Percentiles rank a stretch among this genome's conserved stretches.
phyloP scores from a whole-genome alignment of 495 filamentous ascomycete genomes.

The Daldinia concentrica region DNA sequence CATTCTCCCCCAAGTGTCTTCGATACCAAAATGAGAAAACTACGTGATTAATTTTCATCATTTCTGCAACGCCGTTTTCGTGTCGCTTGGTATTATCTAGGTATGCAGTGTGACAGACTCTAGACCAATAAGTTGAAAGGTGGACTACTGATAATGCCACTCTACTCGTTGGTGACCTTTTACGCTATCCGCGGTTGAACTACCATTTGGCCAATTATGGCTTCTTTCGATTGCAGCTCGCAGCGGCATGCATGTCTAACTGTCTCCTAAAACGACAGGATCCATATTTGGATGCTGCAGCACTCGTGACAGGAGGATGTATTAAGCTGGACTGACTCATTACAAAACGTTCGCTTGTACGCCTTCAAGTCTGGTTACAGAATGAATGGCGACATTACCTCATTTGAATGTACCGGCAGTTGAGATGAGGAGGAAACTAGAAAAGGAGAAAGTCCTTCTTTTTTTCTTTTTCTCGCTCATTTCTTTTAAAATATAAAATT shows the following conservation, averaged over 20 bases:
- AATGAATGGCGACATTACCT: background rate
- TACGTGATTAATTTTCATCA: constrained; percentile 10
- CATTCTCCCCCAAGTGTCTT: constrained; percentile 19
- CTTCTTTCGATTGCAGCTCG: constrained; percentile 37
- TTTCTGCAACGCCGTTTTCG: constrained; percentile 38
- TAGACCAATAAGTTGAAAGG: constrained; percentile 23
- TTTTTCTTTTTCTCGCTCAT: background rate
- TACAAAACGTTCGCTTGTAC: constrained; percentile 3
- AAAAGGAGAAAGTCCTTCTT: background rate
- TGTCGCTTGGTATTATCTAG: constrained; percentile 25
- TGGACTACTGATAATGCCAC: constrained; percentile 19
- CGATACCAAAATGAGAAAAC: constrained; percentile 8
- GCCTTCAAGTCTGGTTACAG: constrained; percentile 1
- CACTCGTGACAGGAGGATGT: constrained; percentile 31
- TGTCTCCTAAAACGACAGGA: constrained; percentile 31
- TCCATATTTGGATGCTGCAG: constrained; percentile 31
- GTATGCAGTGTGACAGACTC: constrained; percentile 37
- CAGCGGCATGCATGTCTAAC: constrained; percentile 37
- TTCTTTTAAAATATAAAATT: background rate
- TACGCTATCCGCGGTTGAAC: constrained; percentile 42
- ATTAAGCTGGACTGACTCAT: constrained; percentile 33
- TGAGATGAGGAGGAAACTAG: background rate
- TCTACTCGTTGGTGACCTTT: constrained; percentile 32
- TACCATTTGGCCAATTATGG: constrained; percentile 30
- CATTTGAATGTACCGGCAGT: background rate